Percentiles rank a stretch among this genome's conserved stretches.
These are phyloP conservation scores for Ilex aquifolium DNA, from an alignment of 257 asterid species.

Conservation along the genomic window DNA sequence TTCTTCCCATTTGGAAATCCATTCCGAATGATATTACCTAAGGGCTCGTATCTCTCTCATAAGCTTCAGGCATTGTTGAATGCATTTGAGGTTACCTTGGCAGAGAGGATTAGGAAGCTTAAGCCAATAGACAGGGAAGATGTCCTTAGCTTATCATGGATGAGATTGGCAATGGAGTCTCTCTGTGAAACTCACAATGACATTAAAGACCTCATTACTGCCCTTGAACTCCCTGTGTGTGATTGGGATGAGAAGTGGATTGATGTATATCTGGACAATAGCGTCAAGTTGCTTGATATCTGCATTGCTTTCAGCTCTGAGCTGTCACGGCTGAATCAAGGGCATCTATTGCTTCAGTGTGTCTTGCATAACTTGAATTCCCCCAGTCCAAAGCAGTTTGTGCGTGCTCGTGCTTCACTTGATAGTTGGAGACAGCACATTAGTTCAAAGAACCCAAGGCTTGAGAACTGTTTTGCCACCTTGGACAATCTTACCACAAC, in stretches of 20 bases:
- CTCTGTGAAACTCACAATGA: constrained; percentile 68
- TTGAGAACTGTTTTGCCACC: constrained; percentile 54
- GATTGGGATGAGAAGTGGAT: constrained; percentile 95
- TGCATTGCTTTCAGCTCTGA: constrained; percentile 82
- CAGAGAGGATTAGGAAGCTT: constrained; percentile 53
- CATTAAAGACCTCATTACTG: constrained; percentile 53
- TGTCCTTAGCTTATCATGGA: constrained; percentile 63
- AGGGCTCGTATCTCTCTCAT: constrained; percentile 59
- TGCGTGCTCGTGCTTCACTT: constrained; percentile 52
- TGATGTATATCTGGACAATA: constrained; percentile 67
- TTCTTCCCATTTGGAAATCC: constrained; percentile 77
- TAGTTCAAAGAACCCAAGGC: constrained; percentile 50
- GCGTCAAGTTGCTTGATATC: constrained; percentile 69
- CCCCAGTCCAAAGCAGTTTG: constrained; percentile 40
- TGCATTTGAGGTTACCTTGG: constrained; percentile 56
- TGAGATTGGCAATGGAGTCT: constrained; percentile 51
- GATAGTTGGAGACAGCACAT: constrained; percentile 71
- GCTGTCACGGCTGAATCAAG: constrained; percentile 67
- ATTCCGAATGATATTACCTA: constrained; percentile 54
- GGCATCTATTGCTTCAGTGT: constrained; percentile 65
- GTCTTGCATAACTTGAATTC: constrained; percentile 36
- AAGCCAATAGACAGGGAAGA: constrained; percentile 56
- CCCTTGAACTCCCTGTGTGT: constrained; percentile 64
- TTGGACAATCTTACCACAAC: constrained; percentile 55
- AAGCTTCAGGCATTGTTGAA: constrained; percentile 54